These are phyloP conservation scores for Pleurotus salmoneostramineus DNA, from an alignment of 768 basidiomycete genomes.

Conservation along the genomic window DNA sequence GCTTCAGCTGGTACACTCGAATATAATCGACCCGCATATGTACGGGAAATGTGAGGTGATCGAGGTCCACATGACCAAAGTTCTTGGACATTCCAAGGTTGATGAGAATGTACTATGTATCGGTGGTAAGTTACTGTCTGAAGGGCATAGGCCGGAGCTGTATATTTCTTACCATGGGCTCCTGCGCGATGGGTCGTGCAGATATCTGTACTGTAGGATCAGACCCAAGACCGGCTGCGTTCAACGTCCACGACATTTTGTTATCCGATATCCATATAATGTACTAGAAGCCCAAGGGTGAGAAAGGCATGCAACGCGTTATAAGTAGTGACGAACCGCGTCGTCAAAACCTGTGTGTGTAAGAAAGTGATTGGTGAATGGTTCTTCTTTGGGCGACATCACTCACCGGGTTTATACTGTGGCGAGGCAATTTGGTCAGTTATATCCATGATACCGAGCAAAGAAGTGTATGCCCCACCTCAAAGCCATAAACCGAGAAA, in stretches of 20 bases:
- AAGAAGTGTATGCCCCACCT: conserved; percentile 32
- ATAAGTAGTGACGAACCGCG: conserved; percentile 36
- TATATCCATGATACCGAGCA: background rate
- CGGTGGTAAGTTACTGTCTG: too few relatives aligned
- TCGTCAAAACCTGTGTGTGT: conserved; percentile 53
- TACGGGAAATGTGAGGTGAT: conserved; percentile 65
- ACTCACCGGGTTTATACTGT: conserved; percentile 39
- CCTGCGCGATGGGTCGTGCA: conserved; percentile 66
- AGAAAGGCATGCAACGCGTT: background rate
- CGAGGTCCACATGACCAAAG: conserved; percentile 72
- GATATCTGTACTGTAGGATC: conserved; percentile 59
- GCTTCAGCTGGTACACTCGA: conserved; percentile 68
- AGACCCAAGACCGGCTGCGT: conserved; percentile 61
- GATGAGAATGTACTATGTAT: conserved; percentile 66
- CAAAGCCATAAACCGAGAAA: conserved; percentile 78
- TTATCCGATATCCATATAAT: conserved; percentile 81
- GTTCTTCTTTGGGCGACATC: background rate
- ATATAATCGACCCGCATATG: conserved; percentile 44
- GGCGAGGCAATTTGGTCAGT: background rate
- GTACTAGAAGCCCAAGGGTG: conserved; percentile 41
- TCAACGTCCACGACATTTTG: conserved; percentile 70
- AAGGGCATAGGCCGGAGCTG: too few relatives aligned
- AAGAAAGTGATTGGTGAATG: conserved; percentile 5
- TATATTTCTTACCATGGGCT: conserved; percentile 69
- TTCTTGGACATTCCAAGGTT: conserved; percentile 82